Evolutionary conservation across 2,329 filamentous ascomycete species (phyloP).

Genomic region (Monosporascus sp.): DNA sequence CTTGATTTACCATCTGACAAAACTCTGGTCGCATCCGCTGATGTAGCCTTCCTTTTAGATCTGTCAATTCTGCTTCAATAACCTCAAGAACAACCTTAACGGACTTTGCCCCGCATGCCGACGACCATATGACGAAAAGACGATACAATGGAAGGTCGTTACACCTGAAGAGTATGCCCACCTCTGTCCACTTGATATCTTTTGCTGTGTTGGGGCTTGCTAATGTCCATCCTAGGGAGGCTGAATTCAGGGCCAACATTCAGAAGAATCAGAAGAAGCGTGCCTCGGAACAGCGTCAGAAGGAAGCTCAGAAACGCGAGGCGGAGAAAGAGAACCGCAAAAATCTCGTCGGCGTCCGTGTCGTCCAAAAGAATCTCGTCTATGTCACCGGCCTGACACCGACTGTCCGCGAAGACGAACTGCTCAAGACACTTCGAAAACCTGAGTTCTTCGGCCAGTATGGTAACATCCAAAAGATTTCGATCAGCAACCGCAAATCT

Average conservation of each 20-base stretch:
- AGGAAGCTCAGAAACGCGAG: slow-evolving; percentile 93
- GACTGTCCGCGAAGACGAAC: slow-evolving; percentile 83
- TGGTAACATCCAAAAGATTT: slow-evolving; percentile 96
- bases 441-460: slow-evolving; percentile 97
- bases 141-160: slow-evolving; percentile 93
- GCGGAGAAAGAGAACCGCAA: slow-evolving; percentile 94
- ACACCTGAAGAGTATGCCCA: slow-evolving; percentile 82
- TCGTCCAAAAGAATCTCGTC: slow-evolving; percentile 97
- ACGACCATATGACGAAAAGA: slow-evolving; percentile 92
- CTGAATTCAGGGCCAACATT: slow-evolving; percentile 70
- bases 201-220: slow-evolving; percentile 13
- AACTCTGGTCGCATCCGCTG: slow-evolving; percentile 4
- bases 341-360: slow-evolving; percentile 88
- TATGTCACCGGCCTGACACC: slow-evolving; percentile 95
- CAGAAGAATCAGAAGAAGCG: slow-evolving; percentile 92
- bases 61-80: slow-evolving; percentile 99
- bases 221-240: slow-evolving; percentile 45
- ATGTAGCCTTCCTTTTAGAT: slow-evolving; percentile 52
- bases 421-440: slow-evolving; percentile 84
- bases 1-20: background rate
- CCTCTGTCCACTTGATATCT: background rate
- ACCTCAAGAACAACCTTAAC: slow-evolving; percentile 97
- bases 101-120: slow-evolving; percentile 96
- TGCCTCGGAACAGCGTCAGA: slow-evolving; percentile 75
- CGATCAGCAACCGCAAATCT: slow-evolving; percentile 91